Percentiles rank a stretch among this genome's conserved stretches.
phyloP scores from a whole-genome alignment of 768 basidiomycete species.

The Pulveroboletus ravenelii region DNA sequence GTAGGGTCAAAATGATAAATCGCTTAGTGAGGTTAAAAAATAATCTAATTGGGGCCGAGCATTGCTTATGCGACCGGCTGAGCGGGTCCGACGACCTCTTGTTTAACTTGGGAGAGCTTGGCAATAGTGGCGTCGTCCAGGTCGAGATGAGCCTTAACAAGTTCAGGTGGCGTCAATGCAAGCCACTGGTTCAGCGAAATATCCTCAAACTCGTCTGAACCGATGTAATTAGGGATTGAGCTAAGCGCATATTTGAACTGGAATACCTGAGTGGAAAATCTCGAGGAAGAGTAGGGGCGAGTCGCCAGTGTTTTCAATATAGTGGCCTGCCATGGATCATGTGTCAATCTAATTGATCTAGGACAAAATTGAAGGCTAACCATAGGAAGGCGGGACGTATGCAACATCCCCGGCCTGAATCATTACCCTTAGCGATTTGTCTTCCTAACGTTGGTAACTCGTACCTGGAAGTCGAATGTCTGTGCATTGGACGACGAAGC shows the following conservation, averaged over 20 bases:
- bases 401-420: conserved; percentile 30
- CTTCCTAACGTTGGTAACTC: neutral
- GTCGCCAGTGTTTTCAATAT: conserved; percentile 64
- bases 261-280: conserved; percentile 52
- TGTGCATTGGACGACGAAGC: conserved; percentile 37
- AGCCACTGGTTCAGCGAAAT: conserved; percentile 58
- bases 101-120: conserved; percentile 48
- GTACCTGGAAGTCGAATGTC: conserved; percentile 44
- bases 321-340: conserved; percentile 44
- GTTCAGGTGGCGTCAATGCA: conserved; percentile 51
- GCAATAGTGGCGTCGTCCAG: conserved; percentile 48
- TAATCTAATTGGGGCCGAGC: neutral
- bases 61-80: neutral
- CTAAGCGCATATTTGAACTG: neutral
- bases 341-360: neutral
- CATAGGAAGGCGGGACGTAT: conserved; percentile 23
- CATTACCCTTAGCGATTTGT: neutral
- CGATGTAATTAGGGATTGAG: neutral
- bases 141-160: conserved; percentile 60
- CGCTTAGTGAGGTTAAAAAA: neutral
- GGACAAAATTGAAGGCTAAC: conserved; percentile 3
- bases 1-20: conserved; percentile 3
- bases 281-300: conserved; percentile 55
- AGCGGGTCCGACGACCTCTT: conserved; percentile 38
- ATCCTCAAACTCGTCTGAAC: conserved; percentile 47